phyloP scores from a whole-genome alignment of 768 basidiomycete genomes.

The Tylopilus plumbeoviolaceoides region DNA sequence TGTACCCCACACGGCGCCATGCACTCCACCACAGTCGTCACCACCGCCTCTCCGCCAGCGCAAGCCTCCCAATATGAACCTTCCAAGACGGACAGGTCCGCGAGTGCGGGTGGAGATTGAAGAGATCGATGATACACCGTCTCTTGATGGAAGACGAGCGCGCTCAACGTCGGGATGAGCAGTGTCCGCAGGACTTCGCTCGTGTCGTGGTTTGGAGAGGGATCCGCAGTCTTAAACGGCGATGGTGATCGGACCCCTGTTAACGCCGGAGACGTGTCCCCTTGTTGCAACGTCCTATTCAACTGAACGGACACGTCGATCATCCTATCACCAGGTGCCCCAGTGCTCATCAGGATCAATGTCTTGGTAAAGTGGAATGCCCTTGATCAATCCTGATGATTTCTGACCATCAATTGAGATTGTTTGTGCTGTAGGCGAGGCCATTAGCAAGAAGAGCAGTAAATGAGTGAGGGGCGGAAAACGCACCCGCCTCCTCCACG shows the following conservation, averaged over 20 bases:
- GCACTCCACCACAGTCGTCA: constrained; percentile 50
- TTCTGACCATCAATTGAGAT: constrained; percentile 58
- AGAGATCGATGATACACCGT: constrained; percentile 50
- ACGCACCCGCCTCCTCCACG: constrained; percentile 70
- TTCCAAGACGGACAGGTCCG: constrained; percentile 54
- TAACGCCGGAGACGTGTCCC: neutral
- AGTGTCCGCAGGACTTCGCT: constrained; percentile 65
- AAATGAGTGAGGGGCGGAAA: neutral
- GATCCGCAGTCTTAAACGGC: constrained; percentile 1
- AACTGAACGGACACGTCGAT: constrained; percentile 83
- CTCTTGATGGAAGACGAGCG: constrained; percentile 52
- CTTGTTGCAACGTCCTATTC: constrained; percentile 21
- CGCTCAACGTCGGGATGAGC: constrained; percentile 58
- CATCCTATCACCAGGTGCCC: constrained; percentile 64
- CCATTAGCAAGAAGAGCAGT: neutral
- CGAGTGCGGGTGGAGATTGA: constrained; percentile 41
- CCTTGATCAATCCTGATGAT: constrained; percentile 74
- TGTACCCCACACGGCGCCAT: constrained; percentile 53
- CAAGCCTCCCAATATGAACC: constrained; percentile 44
- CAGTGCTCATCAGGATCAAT: constrained; percentile 56
- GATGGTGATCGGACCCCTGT: neutral
- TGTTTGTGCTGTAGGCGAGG: constrained; percentile 43
- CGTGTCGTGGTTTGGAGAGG: constrained; percentile 24
- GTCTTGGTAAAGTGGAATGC: constrained; percentile 62
- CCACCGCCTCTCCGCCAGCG: constrained; percentile 52